These are phyloP conservation scores for Sclerotinia subarctica DNA, from an alignment of 2,329 filamentous ascomycete species.

Conservation along the genomic window DNA sequence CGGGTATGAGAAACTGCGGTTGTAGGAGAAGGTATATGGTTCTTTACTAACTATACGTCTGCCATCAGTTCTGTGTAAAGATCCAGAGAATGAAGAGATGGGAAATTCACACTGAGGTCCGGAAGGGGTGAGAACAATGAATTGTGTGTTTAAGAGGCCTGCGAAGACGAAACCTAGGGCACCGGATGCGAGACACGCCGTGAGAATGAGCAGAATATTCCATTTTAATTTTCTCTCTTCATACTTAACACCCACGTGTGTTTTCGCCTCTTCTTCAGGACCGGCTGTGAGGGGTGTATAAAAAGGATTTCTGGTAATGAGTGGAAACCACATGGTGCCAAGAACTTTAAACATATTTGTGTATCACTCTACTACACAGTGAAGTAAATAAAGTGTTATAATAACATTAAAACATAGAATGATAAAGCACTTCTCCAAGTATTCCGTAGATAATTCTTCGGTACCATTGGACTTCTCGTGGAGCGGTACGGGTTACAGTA, in stretches of 20 bases:
- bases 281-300: neutral
- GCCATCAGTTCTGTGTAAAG: neutral
- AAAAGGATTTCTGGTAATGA: neutral
- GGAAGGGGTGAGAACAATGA: no score
- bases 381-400: neutral
- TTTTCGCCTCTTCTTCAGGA: neutral
- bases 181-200: neutral
- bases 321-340: constrained; percentile 4
- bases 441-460: neutral
- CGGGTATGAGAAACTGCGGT: constrained; percentile 7
- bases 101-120: neutral
- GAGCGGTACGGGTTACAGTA: neutral
- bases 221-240: neutral
- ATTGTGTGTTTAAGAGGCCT: neutral
- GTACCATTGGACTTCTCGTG: neutral
- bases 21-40: neutral
- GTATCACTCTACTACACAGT: neutral
- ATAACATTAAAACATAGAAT: neutral
- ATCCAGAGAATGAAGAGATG: no score
- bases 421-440: neutral
- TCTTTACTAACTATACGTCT: neutral
- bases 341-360: neutral
- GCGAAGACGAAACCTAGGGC: neutral
- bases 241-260: neutral
- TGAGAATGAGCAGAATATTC: neutral